phyloP scores from a whole-genome alignment of 768 basidiomycete genomes.

The Lactarius pseudohatsudake region DNA sequence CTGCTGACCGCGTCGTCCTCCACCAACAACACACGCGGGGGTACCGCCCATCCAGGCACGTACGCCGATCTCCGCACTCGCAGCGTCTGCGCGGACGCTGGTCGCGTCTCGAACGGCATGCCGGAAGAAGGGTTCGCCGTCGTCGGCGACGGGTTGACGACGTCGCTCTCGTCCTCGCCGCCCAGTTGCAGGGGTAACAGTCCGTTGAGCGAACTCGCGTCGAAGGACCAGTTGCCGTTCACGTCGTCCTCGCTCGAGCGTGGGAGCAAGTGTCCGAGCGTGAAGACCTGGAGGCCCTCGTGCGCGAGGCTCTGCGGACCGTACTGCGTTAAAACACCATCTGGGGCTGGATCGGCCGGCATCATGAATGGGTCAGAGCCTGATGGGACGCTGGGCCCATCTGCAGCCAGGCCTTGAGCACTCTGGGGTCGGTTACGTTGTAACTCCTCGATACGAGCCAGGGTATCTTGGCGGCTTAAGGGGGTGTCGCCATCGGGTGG shows the following conservation, averaged over 20 bases:
- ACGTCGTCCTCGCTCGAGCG: conserved; percentile 48
- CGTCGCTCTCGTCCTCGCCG: conserved; percentile 10
- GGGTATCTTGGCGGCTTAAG: conserved; percentile 45
- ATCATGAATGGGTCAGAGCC: conserved; percentile 25
- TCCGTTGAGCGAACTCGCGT: conserved; percentile 39
- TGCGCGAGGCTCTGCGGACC: conserved; percentile 39
- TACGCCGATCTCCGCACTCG: conserved; percentile 76
- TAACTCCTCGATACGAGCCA: conserved; percentile 55
- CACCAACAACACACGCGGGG: conserved; percentile 87
- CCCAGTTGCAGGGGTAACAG: conserved; percentile 20
- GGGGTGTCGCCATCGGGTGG: conserved; percentile 32
- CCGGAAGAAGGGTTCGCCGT: not conserved
- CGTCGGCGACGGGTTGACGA: conserved; percentile 12
- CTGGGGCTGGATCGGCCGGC: conserved; percentile 3
- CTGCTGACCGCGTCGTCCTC: conserved; percentile 95
- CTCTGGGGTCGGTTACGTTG: conserved; percentile 34
- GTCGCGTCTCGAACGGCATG: conserved; percentile 29
- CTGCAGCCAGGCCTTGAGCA: conserved; percentile 24
- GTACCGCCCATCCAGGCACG: conserved; percentile 88
- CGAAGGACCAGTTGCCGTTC: conserved; percentile 63
- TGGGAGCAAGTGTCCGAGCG: conserved; percentile 74
- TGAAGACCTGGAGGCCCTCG: conserved; percentile 76
- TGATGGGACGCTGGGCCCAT: conserved; percentile 21
- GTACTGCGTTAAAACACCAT: conserved; percentile 17
- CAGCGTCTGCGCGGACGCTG: conserved; percentile 45